Evolutionary conservation across 352 stramenopile genomes (phyloP).

Genomic region (Phytophthora uliginosa): DNA sequence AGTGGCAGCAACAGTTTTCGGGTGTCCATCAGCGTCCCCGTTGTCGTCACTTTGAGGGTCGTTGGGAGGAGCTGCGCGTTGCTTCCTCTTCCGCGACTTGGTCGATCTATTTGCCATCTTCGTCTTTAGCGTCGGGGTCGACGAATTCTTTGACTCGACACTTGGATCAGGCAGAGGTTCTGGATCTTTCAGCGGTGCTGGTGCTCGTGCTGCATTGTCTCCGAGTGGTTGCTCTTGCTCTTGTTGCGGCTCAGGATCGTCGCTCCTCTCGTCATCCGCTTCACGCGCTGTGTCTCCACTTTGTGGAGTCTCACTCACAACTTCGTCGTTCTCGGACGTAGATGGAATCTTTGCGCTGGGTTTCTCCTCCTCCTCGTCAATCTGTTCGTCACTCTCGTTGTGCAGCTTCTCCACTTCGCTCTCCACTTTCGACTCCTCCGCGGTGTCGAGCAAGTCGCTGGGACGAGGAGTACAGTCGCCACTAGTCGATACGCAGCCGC

Average conservation of each 20-base stretch:
- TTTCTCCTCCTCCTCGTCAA: not conserved
- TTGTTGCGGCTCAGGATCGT: not conserved
- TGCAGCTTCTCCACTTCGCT: not conserved
- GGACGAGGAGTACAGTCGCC: not conserved
- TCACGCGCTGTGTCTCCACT: not conserved
- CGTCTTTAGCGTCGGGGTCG: not conserved
- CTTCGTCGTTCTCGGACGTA: not conserved
- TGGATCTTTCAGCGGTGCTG: not conserved
- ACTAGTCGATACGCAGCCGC: not conserved
- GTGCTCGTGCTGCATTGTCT: not conserved
- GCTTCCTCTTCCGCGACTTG: constrained; percentile 11
- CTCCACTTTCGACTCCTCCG: not conserved
- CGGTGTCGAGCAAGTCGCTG: not conserved
- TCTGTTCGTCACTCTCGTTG: not conserved
- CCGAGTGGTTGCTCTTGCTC: not conserved
- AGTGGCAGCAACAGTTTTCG: not conserved
- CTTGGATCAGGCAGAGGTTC: not conserved
- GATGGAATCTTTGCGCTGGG: not conserved
- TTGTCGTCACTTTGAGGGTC: not conserved
- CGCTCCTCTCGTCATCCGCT: constrained; percentile 4
- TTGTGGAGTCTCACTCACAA: not conserved
- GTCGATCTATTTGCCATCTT: not conserved
- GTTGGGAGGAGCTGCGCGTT: not conserved
- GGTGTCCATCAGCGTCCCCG: not conserved
- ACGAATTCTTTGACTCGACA: not conserved